phyloP scores from a whole-genome alignment of 2,329 filamentous ascomycete species.

The Arthroderma sp. region DNA sequence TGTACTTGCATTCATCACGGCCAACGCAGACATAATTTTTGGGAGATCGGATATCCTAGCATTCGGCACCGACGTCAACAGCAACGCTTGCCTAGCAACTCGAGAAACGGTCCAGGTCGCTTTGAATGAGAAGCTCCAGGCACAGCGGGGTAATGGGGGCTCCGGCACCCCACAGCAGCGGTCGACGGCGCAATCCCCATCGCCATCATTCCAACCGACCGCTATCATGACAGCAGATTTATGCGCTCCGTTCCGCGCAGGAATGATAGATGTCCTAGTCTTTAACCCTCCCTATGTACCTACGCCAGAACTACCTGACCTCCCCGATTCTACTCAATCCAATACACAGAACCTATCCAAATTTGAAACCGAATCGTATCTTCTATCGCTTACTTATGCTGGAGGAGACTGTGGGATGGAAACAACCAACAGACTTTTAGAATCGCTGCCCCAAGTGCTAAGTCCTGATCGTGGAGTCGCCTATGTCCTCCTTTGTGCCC shows the following conservation, averaged over 20 bases:
- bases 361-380: slow-evolving; percentile 70
- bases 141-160: background rate
- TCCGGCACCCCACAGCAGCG: too few relatives aligned
- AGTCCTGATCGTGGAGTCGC: slow-evolving; percentile 56
- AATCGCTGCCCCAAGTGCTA: slow-evolving; percentile 52
- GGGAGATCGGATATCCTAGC: slow-evolving; percentile 57
- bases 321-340: slow-evolving; percentile 1
- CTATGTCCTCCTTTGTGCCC: slow-evolving; percentile 78
- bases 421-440: slow-evolving; percentile 67
- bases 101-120: slow-evolving; percentile 50
- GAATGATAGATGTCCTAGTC: slow-evolving; percentile 65
- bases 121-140: slow-evolving; percentile 19
- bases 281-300: slow-evolving; percentile 98
- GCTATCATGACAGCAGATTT: slow-evolving; percentile 61
- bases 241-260: slow-evolving; percentile 43
- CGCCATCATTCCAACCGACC: slow-evolving; percentile 41
- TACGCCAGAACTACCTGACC: slow-evolving; percentile 55
- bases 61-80: slow-evolving; percentile 72
- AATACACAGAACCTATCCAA: slow-evolving; percentile 14
- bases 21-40: slow-evolving; percentile 60
- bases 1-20: slow-evolving; percentile 75
- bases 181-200: too few relatives aligned
- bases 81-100: slow-evolving; percentile 67
- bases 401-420: slow-evolving; percentile 90
- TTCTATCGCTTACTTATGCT: slow-evolving; percentile 76